These are phyloP conservation scores for Alnus glutinosa DNA, from an alignment of 306 rosid genomes.

Conservation along the genomic window DNA sequence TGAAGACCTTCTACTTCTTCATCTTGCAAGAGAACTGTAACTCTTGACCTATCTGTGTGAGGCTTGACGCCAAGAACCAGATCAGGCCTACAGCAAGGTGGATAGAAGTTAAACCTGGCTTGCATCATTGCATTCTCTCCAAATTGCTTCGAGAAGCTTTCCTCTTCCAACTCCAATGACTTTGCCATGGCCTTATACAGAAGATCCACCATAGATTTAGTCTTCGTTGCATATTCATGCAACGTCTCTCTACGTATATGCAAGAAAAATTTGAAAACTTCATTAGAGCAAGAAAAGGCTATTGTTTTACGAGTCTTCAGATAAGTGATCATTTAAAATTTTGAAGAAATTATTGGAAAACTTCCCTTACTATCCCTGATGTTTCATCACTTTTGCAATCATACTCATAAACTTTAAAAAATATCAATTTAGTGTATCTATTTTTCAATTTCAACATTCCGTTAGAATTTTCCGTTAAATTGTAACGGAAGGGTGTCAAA, in stretches of 20 bases:
- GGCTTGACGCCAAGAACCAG: constrained; percentile 68
- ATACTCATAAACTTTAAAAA: no score
- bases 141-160: constrained; percentile 46
- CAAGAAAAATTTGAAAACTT: no score
- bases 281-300: no score
- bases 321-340: no score
- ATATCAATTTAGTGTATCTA: no score
- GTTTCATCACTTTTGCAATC: no score
- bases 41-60: constrained; percentile 63
- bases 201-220: constrained; percentile 42
- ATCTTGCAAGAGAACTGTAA: constrained; percentile 64
- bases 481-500: no score
- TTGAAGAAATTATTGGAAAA: no score
- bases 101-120: constrained; percentile 58
- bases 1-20: constrained; percentile 63
- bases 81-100: constrained; percentile 58
- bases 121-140: constrained; percentile 35
- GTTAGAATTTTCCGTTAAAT: no score
- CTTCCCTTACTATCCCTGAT: no score
- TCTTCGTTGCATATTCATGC: constrained; percentile 36
- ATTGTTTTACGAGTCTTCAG: no score
- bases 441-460: no score
- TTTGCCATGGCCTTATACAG: constrained; percentile 45
- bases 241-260: constrained; percentile 32
- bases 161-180: constrained; percentile 54